phyloP scores from a whole-genome alignment of 1,284 basidiomycete species.

The Austroboletus novae-zelandiae region DNA sequence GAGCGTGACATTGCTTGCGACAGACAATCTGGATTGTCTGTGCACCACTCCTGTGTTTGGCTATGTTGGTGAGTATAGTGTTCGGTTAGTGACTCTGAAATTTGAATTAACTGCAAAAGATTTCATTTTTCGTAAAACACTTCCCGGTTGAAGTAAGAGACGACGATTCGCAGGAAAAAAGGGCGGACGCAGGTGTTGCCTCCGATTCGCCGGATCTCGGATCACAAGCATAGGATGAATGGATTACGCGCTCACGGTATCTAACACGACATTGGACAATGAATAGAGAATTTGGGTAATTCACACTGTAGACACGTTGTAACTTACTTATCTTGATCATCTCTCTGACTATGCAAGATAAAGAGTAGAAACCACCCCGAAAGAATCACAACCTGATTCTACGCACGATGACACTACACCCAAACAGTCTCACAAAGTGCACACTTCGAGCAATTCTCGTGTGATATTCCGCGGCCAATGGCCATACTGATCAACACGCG shows the following conservation, averaged over 20 bases:
- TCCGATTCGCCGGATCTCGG: slow-evolving; percentile 2
- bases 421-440: neutral
- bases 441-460: slow-evolving; percentile 3
- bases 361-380: neutral
- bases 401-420: slow-evolving; percentile 1
- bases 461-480: slow-evolving; percentile 26
- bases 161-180: slow-evolving; percentile 21
- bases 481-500: slow-evolving; percentile 12
- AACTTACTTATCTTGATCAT: neutral
- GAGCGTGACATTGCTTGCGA: slow-evolving; percentile 15
- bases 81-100: slow-evolving; percentile 22
- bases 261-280: slow-evolving; percentile 16
- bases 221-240: slow-evolving; percentile 17
- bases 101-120: slow-evolving; percentile 23
- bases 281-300: slow-evolving; percentile 5
- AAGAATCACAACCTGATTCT: neutral
- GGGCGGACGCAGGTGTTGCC: slow-evolving; percentile 4
- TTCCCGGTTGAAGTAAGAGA: slow-evolving; percentile 24
- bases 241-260: slow-evolving; percentile 4
- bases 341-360: neutral
- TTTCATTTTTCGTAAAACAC: slow-evolving; percentile 31
- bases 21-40: slow-evolving; percentile 65
- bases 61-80: slow-evolving; percentile 43
- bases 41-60: slow-evolving; percentile 53
- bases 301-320: neutral